Base-by-base conservation (phyloP, 2,329 filamentous ascomycete species). In the Sclerotinia spermophila region DNA sequence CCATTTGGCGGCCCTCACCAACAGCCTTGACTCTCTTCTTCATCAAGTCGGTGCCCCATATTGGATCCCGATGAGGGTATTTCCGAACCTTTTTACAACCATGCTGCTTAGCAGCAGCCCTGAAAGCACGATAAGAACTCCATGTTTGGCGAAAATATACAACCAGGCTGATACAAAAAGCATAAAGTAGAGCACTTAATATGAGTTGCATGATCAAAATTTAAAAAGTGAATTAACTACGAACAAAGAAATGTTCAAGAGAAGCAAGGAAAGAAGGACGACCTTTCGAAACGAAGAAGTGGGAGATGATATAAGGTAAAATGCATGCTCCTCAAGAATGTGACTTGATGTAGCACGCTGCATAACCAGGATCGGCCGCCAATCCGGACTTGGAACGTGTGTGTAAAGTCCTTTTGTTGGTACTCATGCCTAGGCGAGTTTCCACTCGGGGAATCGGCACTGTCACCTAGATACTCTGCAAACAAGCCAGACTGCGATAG, bases 11-110 rank as follows among this genome's bases (percentile, higher is more conserved):
- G 17, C 68, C 51, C 67, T 53, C 68, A 19, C 10, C 5, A 35
- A 56, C 24, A 35, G 45, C 68, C 17, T 59, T 59, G 30, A 67
- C 11, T 40, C 35, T 42, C 8, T 51, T 17, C 38, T 30, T 67
- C 53, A 66, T 51, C 3, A 70, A 24, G 35, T 60, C 68, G 8
- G 30, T 67, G 15, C 61, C 61, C 60, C 60, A 60, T 13, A 67
- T 44, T 21, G 17, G 10, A 33, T 67, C 33, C 1, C 7, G 21
- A 38, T 66, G 24, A 27, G 38, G 48, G 11, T 65, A 60, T 30
- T 59, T 70, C 13, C 1, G 24, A 21, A 33, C 24, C 13, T 1
- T 15, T 48, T 59, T 66, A 38, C 68, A 70, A 42, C 53, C 61
- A 58, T 65, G 48, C 30, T 65, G 48, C 19, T 21, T 19, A 56